These are phyloP conservation scores for Ballota nigra DNA, from an alignment of 257 asterid species.

Conservation along the genomic window DNA sequence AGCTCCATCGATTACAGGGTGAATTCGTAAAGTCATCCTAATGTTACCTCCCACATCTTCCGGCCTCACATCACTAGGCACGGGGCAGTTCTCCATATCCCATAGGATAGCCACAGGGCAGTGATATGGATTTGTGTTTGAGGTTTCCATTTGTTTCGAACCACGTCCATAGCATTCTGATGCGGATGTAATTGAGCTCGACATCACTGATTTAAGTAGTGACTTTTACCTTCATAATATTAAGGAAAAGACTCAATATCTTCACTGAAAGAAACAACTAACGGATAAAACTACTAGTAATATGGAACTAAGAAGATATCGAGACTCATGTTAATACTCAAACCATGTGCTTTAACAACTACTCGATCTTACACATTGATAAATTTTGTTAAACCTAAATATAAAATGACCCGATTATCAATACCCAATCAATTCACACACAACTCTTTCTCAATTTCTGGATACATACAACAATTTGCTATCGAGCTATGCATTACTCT, in stretches of 20 bases:
- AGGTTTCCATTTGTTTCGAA: conserved; percentile 26
- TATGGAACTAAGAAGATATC: not conserved
- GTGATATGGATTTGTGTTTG: conserved; percentile 29
- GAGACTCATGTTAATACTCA: not conserved
- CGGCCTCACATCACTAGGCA: conserved; percentile 84
- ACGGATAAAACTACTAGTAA: not conserved
- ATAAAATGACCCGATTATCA: not conserved
- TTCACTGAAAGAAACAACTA: not conserved
- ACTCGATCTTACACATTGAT: not conserved
- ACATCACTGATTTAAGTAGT: conserved; percentile 29
- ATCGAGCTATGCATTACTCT: conserved; percentile 9
- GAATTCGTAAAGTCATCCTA: conserved; percentile 74
- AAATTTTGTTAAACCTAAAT: not conserved
- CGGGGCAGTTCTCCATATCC: conserved; percentile 98
- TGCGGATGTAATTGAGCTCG: conserved; percentile 39
- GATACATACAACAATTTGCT: not conserved
- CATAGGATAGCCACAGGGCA: conserved; percentile 86
- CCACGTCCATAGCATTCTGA: conserved; percentile 36
- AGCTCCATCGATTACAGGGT: conserved; percentile 78
- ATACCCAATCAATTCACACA: not conserved
- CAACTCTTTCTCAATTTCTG: not conserved
- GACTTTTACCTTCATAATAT: conserved; percentile 29
- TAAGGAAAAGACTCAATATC: conserved; percentile 14
- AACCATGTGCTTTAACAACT: not conserved
- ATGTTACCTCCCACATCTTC: conserved; percentile 92